A percentile compares a stretch with the other conserved stretches of the same genome.
Conservation (phyloP, 768 basidiomycete species). For the Rhodocollybia butyracea region DNA sequence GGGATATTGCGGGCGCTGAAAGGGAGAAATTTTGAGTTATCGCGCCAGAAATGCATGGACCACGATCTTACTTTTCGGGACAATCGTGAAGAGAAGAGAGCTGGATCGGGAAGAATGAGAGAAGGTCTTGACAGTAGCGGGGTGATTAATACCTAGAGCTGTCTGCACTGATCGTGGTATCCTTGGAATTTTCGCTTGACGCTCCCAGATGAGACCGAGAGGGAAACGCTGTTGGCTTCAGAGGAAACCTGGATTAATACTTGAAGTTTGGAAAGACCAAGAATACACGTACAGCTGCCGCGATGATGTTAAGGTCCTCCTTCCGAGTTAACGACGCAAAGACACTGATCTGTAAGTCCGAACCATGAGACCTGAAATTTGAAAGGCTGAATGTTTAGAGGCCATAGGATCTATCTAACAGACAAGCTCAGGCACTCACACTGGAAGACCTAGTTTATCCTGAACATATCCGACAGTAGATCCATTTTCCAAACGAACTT, state of each 20-base stretch:
- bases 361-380: constrained; percentile 28
- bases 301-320: constrained; percentile 30
- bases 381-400: constrained; percentile 17
- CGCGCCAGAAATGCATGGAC: background rate
- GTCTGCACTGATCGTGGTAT: background rate
- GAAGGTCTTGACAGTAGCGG: background rate
- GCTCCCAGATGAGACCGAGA: constrained; percentile 38
- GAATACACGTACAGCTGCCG: constrained; percentile 26
- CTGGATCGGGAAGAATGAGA: no score
- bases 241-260: background rate
- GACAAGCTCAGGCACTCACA: no score
- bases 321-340: constrained; percentile 19
- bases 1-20: constrained; percentile 29
- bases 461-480: constrained; percentile 30
- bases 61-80: constrained; percentile 29
- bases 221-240: constrained; percentile 36
- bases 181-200: constrained; percentile 15
- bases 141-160: constrained; percentile 5
- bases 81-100: constrained; percentile 31
- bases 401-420: no score
- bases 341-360: constrained; percentile 31
- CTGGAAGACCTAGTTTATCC: constrained; percentile 19
- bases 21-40: background rate
- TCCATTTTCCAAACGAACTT: constrained; percentile 30
- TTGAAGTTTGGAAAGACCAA: no score